Evolutionary conservation across 768 basidiomycete genomes (phyloP).

Genomic region (Fomitopsis pulvina): DNA sequence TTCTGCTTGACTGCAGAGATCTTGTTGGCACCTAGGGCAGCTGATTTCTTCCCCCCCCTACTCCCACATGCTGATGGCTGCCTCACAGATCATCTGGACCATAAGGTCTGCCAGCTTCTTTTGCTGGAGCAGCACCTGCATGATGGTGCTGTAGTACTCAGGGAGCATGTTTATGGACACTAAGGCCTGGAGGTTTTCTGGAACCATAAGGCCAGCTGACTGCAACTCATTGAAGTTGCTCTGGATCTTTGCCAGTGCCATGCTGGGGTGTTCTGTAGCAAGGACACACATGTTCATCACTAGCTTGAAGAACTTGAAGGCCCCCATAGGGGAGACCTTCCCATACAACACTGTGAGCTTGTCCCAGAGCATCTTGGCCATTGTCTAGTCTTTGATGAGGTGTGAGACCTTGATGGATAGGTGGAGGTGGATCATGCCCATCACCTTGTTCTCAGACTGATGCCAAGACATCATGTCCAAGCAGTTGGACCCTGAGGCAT

Average conservation of each 20-base stretch:
- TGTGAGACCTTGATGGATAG: background rate
- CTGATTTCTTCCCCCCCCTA: too few species aligned
- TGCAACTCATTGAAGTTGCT: too few species aligned
- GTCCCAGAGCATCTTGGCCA: background rate
- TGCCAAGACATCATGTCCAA: background rate
- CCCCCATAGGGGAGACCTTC: background rate
- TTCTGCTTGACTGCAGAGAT: too few species aligned
- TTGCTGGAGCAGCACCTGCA: background rate
- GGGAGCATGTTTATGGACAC: background rate
- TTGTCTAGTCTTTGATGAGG: background rate
- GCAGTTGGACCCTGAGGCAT: background rate
- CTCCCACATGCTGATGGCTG: too few species aligned
- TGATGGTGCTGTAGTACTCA: background rate
- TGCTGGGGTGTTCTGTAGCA: too few species aligned
- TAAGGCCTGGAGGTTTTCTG: background rate
- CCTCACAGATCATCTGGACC: background rate
- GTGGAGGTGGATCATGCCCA: background rate
- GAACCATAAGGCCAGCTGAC: background rate
- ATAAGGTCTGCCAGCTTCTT: background rate
- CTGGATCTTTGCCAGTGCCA: too few species aligned
- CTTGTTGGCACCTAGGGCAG: too few species aligned
- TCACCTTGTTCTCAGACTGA: background rate
- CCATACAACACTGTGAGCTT: background rate
- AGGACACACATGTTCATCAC: too few species aligned
- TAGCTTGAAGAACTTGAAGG: too few species aligned